Evolutionary conservation across 805 yeast genomes (phyloP).

Genomic region (Yamadazyma endophytica): DNA sequence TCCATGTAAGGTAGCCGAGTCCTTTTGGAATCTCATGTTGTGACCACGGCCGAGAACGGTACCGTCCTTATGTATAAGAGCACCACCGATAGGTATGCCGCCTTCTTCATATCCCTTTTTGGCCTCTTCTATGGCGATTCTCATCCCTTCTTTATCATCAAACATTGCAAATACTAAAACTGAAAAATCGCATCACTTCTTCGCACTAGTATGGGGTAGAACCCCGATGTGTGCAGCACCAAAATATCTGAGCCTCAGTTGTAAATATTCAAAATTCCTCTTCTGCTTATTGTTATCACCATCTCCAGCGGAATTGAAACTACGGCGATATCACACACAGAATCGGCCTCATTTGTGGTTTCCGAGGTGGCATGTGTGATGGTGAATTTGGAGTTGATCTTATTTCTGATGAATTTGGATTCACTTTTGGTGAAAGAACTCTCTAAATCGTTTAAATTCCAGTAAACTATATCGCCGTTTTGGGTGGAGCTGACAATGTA

Average conservation of each 20-base stretch:
- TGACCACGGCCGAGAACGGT: slow-evolving; percentile 84
- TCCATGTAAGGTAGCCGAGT: slow-evolving; percentile 83
- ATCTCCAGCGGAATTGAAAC: slow-evolving; percentile 51
- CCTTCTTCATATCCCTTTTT: slow-evolving; percentile 65
- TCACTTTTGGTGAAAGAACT: slow-evolving; percentile 4
- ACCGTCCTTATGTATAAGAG: slow-evolving; percentile 70
- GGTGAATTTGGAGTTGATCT: slow-evolving; percentile 4
- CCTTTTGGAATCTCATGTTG: slow-evolving; percentile 82
- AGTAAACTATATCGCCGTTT: slow-evolving; percentile 5
- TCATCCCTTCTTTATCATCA: slow-evolving; percentile 64
- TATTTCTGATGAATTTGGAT: slow-evolving; percentile 6
- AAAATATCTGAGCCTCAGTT: too few species aligned
- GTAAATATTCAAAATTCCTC: slow-evolving; percentile 45
- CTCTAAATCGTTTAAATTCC: slow-evolving; percentile 11
- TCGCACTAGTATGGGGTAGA: neutral
- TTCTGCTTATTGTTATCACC: slow-evolving; percentile 62
- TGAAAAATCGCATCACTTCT: slow-evolving; percentile 10
- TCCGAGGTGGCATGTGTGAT: slow-evolving; percentile 3
- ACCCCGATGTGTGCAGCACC: neutral
- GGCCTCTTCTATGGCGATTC: slow-evolving; percentile 72
- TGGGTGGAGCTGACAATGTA: slow-evolving; percentile 6
- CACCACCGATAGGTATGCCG: slow-evolving; percentile 90
- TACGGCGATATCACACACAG: slow-evolving; percentile 38
- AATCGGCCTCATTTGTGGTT: slow-evolving; percentile 35
- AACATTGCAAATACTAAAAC: slow-evolving; percentile 31